phyloP scores from a whole-genome alignment of 2,329 filamentous ascomycete genomes.

The Magnaporthiopsis poae region DNA sequence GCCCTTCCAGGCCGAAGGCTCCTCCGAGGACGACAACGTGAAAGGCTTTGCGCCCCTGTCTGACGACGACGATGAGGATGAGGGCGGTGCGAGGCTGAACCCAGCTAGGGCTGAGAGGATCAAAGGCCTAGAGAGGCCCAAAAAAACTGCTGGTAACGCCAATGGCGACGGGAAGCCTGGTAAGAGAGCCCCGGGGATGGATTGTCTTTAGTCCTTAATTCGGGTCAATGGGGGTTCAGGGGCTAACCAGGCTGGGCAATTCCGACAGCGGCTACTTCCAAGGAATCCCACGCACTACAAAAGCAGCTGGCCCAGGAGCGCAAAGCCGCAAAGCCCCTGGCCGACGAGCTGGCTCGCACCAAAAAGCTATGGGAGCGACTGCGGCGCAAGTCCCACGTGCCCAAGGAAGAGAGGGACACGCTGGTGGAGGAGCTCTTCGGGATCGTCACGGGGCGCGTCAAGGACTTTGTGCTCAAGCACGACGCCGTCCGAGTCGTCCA shows the following conservation, averaged over 20 bases:
- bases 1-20: constrained; percentile 23
- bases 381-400: constrained; percentile 85
- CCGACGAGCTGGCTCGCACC: constrained; percentile 74
- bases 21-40: constrained; percentile 23
- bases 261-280: constrained; percentile 41
- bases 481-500: constrained; percentile 94
- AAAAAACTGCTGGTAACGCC: constrained; percentile 18
- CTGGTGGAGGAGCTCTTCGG: constrained; percentile 82
- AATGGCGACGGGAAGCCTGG: constrained; percentile 26
- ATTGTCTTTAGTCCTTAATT: background rate
- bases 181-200: constrained; percentile 14
- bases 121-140: constrained; percentile 8
- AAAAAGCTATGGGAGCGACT: constrained; percentile 97
- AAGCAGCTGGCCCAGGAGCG: constrained; percentile 79
- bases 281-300: constrained; percentile 87
- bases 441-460: constrained; percentile 82
- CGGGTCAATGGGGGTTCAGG: background rate
- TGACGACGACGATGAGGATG: constrained; percentile 43
- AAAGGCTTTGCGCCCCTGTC: constrained; percentile 32
- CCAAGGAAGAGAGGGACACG: constrained; percentile 75
- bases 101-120: constrained; percentile 22
- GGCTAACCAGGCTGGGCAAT: background rate
- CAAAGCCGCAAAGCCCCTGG: constrained; percentile 84
- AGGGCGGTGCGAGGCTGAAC: constrained; percentile 41
- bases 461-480: constrained; percentile 96